Base-by-base conservation (phyloP, 1,139 yeast genomes). In the Sugiyamaella pinicola region DNA sequence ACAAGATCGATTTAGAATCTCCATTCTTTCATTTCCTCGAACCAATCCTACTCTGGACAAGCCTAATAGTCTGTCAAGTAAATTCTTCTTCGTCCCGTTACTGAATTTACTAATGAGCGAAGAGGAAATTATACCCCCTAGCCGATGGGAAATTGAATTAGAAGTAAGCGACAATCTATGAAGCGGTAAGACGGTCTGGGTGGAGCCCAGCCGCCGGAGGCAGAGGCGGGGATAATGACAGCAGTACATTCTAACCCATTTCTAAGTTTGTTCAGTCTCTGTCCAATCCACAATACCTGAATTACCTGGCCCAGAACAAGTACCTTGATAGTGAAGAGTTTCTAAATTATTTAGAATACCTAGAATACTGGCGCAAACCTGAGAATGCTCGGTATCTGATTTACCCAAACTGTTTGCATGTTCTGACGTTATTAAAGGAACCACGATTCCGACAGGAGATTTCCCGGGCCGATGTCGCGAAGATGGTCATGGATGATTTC, bases 111-210 rank as follows among this genome's bases (percentile, higher is more conserved):
- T 12, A 28, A 49, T 34, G 49, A 52, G 48, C 19, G 56, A 53
- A 15, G 35, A 31, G n/a, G 61, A 55, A 45, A 46, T 52, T 39
- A 71, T 69, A 35, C 74, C 84, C 24, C 93, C 95, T 12, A 80
- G 86, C 9, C 69, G 95, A 59, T 87, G 91, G 87, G 95, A 87
- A 62, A 81, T 86, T 31, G 95, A 86, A 64, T 75, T 86, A 31
- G 95, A 86, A 65, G 78, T 74, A 61, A 26, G 31, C 31, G 9
- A 24, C 8, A 6, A 9, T 5, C 28, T 9, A 24, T 9, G 28
- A 24, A 24, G 28, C 28, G 28, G 9, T 5, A 5, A 5, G 9
- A 5, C 8, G 28, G 28, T 24, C 28, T 24, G 28, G 28, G 28
- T 9, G 9, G 28, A 5, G 28, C 28, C 28, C 28, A 24, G 28